Conservation (phyloP, 768 basidiomycete species). For the Amylocystis lapponica region DNA sequence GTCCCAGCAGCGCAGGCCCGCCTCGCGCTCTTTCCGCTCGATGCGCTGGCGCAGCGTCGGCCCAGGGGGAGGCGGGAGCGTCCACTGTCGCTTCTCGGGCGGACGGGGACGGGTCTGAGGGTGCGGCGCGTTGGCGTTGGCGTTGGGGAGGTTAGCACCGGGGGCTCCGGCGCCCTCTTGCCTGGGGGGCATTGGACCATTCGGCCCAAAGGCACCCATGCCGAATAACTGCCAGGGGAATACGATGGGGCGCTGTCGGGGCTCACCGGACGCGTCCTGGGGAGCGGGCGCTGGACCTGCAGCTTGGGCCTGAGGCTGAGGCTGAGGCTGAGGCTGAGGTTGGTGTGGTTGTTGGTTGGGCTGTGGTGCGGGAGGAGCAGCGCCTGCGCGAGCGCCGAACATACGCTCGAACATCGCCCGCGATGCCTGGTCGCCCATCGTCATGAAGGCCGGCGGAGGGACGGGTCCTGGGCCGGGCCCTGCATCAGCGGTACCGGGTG, state of each 20-base stretch:
- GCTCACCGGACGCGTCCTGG: not conserved
- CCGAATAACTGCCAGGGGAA: not conserved
- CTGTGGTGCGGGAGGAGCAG: slow-evolving; percentile 8
- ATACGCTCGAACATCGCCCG: slow-evolving; percentile 8
- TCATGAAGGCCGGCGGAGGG: not conserved
- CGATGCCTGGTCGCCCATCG: slow-evolving; percentile 2
- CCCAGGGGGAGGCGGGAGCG: slow-evolving; percentile 58
- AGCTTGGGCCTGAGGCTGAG: slow-evolving; percentile 7
- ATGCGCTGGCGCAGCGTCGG: slow-evolving; percentile 67
- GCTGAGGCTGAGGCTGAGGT: slow-evolving; percentile 5
- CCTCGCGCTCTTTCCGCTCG: slow-evolving; percentile 67
- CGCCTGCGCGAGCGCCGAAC: no score
- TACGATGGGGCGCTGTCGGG: not conserved
- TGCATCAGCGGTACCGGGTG: not conserved
- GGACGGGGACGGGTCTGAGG: slow-evolving; percentile 15
- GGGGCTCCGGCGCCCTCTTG: not conserved
- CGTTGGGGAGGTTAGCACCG: not conserved
- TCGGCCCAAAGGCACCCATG: no score
- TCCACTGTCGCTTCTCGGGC: slow-evolving; percentile 45
- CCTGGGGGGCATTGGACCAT: not conserved
- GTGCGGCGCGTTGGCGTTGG: not conserved
- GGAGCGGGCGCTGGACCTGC: slow-evolving; percentile 1
- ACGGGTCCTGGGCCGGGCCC: not conserved
- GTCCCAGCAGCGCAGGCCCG: slow-evolving; percentile 67
- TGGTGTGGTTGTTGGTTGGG: slow-evolving; percentile 2